Percentiles rank a stretch among this genome's conserved stretches.
phyloP scores from a whole-genome alignment of 1,284 basidiomycete species.

The Neonothopanus nambi region DNA sequence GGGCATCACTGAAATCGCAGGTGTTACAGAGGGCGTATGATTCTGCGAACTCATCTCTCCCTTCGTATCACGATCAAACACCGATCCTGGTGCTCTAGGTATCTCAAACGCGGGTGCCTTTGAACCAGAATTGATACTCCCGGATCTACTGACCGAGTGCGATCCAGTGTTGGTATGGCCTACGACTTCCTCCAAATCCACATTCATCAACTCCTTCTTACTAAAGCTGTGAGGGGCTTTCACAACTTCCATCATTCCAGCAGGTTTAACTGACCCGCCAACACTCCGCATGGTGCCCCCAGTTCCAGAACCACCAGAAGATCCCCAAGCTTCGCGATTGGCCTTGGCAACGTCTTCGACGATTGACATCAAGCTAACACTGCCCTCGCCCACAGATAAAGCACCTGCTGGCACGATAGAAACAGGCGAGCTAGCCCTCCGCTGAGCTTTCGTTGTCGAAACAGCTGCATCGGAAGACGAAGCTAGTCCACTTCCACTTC shows the following conservation, averaged over 20 bases:
- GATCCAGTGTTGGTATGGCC: too few relatives aligned
- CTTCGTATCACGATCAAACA: constrained; percentile 21
- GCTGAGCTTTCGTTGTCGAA: constrained; percentile 9
- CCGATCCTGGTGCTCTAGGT: constrained; percentile 42
- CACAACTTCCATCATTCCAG: constrained; percentile 20
- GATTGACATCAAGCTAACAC: constrained; percentile 63
- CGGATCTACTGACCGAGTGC: too few relatives aligned
- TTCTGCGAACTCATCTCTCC: not conserved
- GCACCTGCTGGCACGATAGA: not conserved
- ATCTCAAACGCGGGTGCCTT: constrained; percentile 19
- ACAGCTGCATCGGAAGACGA: not conserved
- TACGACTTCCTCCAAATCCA: constrained; percentile 1
- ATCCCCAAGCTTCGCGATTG: constrained; percentile 34
- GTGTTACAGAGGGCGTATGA: not conserved
- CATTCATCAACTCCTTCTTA: constrained; percentile 25
- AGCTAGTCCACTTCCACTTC: too few relatives aligned
- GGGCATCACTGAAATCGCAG: not conserved
- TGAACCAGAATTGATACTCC: too few relatives aligned
- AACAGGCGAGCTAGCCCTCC: constrained; percentile 12
- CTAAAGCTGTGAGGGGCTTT: constrained; percentile 33
- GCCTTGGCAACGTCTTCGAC: constrained; percentile 57
- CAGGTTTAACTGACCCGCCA: constrained; percentile 11
- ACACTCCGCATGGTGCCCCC: constrained; percentile 16
- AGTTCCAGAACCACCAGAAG: constrained; percentile 13
- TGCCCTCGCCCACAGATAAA: not conserved